phyloP scores from a whole-genome alignment of 2,329 filamentous ascomycete genomes.

The Beauveria asiatica region DNA sequence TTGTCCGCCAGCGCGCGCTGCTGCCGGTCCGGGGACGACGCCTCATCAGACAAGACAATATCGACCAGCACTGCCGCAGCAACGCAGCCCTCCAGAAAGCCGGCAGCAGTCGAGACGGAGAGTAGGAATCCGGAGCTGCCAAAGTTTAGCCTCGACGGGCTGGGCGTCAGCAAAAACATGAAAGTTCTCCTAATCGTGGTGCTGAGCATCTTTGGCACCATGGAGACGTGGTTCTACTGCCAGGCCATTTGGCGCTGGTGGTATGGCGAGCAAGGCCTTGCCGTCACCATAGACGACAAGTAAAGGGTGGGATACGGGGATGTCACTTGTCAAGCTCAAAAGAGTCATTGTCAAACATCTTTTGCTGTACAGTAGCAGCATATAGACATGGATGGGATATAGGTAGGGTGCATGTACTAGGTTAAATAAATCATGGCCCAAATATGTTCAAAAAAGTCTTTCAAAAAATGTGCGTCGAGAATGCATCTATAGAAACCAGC shows the following conservation, averaged over 20 bases:
- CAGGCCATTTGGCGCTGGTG: conserved; percentile 23
- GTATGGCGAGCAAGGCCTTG: conserved; percentile 12
- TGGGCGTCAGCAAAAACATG: conserved; percentile 23
- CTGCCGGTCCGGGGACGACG: background rate
- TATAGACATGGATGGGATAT: background rate
- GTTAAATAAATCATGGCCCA: background rate
- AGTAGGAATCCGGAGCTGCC: conserved; percentile 16
- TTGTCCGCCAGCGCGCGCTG: background rate
- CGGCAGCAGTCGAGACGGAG: conserved; percentile 10
- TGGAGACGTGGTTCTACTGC: conserved; percentile 26
- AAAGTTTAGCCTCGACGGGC: conserved; percentile 18
- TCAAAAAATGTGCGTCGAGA: background rate
- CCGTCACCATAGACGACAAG: background rate
- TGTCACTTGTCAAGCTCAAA: background rate
- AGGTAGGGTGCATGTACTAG: background rate
- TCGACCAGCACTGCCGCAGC: background rate
- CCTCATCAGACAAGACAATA: background rate
- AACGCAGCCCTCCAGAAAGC: background rate
- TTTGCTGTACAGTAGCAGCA: background rate
- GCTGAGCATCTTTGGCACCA: conserved; percentile 23
- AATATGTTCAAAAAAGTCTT: background rate
- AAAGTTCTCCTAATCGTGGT: conserved; percentile 19
- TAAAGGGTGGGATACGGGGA: background rate
- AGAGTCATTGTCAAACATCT: background rate
- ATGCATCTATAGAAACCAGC: conserved; percentile 38